Conservation (phyloP, 495 filamentous ascomycete genomes). For the Mycothermus thermophilus region DNA sequence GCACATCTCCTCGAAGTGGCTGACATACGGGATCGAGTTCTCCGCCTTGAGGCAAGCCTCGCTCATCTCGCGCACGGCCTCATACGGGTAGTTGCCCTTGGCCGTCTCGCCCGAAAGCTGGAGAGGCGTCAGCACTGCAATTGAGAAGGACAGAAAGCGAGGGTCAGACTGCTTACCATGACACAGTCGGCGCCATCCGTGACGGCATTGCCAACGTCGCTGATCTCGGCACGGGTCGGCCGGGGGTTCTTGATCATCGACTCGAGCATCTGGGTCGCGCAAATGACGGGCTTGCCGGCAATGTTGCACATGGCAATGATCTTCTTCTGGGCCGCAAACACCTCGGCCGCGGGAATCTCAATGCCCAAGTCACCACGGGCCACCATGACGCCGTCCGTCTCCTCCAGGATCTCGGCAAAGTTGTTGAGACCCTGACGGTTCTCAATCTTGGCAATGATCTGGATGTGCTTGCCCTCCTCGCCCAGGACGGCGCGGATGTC, state of each 20-base stretch:
- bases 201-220: conserved; percentile 95
- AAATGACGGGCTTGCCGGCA: conserved; percentile 95
- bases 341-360: conserved; percentile 94
- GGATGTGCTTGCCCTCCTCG: conserved; percentile 85
- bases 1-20: conserved; percentile 89
- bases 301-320: conserved; percentile 99
- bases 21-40: conserved; percentile 91
- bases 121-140: background rate
- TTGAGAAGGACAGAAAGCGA: too few relatives aligned
- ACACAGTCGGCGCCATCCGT: conserved; percentile 97
- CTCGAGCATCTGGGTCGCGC: conserved; percentile 66
- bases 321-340: conserved; percentile 99
- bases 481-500: conserved; percentile 85
- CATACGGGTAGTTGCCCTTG: conserved; percentile 86
- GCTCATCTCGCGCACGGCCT: conserved; percentile 94
- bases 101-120: conserved; percentile 87
- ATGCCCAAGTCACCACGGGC: conserved; percentile 97
- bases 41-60: conserved; percentile 92
- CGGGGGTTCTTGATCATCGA: conserved; percentile 99
- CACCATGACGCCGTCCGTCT: conserved; percentile 99
- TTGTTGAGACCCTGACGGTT: conserved; percentile 97
- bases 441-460: conserved; percentile 99
- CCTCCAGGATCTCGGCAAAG: conserved; percentile 90
- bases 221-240: conserved; percentile 93
- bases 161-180: conserved; percentile 46